phyloP scores from a whole-genome alignment of 768 basidiomycete species.

The Coprinellus micaceus region DNA sequence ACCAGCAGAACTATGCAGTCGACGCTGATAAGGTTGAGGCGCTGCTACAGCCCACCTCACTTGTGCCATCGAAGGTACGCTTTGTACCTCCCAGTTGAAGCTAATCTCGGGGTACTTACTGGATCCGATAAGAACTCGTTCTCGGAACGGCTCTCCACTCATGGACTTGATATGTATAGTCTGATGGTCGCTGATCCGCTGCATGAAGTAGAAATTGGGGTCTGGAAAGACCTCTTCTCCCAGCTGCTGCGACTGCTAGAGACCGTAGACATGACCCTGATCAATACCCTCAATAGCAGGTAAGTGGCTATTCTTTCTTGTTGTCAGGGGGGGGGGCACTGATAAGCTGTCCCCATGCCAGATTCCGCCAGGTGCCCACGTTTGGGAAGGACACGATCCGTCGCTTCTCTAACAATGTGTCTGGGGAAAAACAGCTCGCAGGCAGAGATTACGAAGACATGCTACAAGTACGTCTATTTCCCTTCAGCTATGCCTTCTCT shows the following conservation, averaged over 20 bases:
- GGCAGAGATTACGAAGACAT: conserved; percentile 36
- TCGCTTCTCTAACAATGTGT: conserved; percentile 24
- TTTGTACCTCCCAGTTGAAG: not conserved
- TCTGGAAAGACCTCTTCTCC: conserved; percentile 33
- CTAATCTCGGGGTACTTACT: not conserved
- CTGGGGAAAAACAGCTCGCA: conserved; percentile 28
- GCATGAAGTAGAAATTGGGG: conserved; percentile 39
- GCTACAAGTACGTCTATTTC: conserved; percentile 28
- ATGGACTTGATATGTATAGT: conserved; percentile 22
- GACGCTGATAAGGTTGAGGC: not conserved
- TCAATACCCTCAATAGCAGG: conserved; percentile 23
- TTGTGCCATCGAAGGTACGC: not conserved
- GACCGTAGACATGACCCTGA: conserved; percentile 13
- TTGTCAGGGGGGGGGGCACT: no score
- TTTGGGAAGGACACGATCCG: conserved; percentile 27
- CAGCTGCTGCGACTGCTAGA: conserved; percentile 32
- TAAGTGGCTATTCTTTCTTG: conserved; percentile 16
- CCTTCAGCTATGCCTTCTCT: not conserved
- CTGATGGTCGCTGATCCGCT: conserved; percentile 33
- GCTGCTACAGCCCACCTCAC: not conserved
- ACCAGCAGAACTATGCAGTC: not conserved
- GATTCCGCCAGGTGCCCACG: conserved; percentile 20
- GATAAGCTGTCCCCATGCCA: conserved; percentile 16
- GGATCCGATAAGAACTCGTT: conserved; percentile 28
- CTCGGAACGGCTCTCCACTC: conserved; percentile 11